These are phyloP conservation scores for Picea abies DNA, from an alignment of 83 land plant genomes.

Conservation along the genomic window DNA sequence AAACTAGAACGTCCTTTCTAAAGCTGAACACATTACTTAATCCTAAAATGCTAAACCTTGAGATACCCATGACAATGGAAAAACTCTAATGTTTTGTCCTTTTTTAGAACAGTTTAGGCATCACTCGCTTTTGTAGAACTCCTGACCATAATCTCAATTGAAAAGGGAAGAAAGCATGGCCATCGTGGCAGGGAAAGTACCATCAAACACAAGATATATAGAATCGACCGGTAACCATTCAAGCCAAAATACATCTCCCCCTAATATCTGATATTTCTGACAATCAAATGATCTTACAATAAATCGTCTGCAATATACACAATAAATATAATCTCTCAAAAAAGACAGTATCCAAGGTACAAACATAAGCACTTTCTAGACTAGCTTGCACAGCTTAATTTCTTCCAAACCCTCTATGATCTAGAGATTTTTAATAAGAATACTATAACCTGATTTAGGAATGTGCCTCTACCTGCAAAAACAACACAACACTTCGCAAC, in stretches of 20 bases:
- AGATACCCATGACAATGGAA: no score
- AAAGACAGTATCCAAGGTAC: conserved; percentile 4
- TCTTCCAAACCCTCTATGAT: conserved; percentile 13
- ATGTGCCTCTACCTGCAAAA: conserved; percentile 17
- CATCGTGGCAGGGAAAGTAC: no score
- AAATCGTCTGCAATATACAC: conserved; percentile 14
- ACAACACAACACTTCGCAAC: background rate
- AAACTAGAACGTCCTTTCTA: no score
- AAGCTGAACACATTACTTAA: no score
- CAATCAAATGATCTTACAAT: conserved; percentile 18
- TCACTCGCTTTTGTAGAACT: no score
- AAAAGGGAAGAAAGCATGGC: no score
- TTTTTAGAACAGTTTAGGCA: no score
- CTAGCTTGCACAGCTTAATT: conserved; percentile 9
- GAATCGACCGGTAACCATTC: background rate
- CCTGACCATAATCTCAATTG: no score
- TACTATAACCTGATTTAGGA: conserved; percentile 3
- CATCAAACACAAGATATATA: no score
- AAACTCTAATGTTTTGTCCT: no score
- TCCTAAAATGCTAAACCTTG: no score
- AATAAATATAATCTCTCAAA: conserved; percentile 17
- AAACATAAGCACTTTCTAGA: conserved; percentile 8
- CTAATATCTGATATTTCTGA: conserved; percentile 1
- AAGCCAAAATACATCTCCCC: conserved; percentile 12
- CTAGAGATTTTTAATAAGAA: background rate